phyloP scores from a whole-genome alignment of 768 basidiomycete genomes.

The Psilocybe cubensis region DNA sequence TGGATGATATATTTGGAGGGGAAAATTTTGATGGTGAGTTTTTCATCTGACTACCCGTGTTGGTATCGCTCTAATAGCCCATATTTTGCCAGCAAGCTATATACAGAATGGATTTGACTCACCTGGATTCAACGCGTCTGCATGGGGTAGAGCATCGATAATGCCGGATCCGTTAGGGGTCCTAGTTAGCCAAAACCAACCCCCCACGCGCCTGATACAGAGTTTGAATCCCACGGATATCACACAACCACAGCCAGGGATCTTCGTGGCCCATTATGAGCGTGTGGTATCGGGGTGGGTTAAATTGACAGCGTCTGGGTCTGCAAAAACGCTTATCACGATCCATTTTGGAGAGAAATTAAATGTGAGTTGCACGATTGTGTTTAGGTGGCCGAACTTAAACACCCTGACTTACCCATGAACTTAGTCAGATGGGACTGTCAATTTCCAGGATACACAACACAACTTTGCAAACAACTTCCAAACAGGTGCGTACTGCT shows the following conservation, averaged over 20 bases:
- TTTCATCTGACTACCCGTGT: too few relatives aligned
- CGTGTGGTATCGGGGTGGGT: conserved; percentile 33
- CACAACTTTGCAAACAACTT: conserved; percentile 12
- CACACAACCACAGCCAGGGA: conserved; percentile 26
- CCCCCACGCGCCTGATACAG: conserved; percentile 26
- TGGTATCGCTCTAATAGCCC: not conserved
- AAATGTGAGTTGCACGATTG: conserved; percentile 11
- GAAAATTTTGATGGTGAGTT: conserved; percentile 32
- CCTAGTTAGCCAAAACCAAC: conserved; percentile 26
- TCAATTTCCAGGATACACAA: conserved; percentile 7
- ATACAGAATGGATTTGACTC: conserved; percentile 23
- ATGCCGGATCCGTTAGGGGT: conserved; percentile 23
- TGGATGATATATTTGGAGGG: conserved; percentile 34
- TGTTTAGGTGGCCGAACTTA: too few relatives aligned
- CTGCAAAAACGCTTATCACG: conserved; percentile 27
- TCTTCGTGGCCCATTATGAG: conserved; percentile 28
- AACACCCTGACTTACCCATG: too few relatives aligned
- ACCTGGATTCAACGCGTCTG: conserved; percentile 20
- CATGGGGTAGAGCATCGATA: conserved; percentile 25
- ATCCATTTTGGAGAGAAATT: conserved; percentile 35
- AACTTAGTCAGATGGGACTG: conserved; percentile 10
- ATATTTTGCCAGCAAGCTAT: conserved; percentile 25
- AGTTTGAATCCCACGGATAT: conserved; percentile 25
- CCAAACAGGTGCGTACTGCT: conserved; percentile 6
- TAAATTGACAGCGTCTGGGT: conserved; percentile 25